Evolutionary conservation across 305 asterid genomes (phyloP).

Genomic region (Fraxinus dipetala): DNA sequence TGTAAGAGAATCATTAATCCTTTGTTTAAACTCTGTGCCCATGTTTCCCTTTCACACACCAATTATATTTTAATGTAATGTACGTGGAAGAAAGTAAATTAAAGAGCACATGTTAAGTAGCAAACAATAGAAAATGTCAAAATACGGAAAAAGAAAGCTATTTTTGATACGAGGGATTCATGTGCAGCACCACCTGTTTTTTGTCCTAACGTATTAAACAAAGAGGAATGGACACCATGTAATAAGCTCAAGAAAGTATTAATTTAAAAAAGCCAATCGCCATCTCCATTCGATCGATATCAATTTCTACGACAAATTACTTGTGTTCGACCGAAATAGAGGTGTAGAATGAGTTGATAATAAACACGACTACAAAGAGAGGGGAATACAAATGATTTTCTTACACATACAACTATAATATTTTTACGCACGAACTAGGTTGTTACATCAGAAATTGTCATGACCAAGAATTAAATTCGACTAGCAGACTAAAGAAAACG

Average conservation of each 20-base stretch:
- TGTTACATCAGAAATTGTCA: neutral
- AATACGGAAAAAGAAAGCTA: neutral
- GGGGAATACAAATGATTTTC: neutral
- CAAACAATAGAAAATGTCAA: neutral
- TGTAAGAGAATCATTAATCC: neutral
- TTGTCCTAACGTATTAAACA: constrained; percentile 9
- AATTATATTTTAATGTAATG: neutral
- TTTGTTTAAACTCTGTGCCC: neutral
- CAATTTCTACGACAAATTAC: neutral
- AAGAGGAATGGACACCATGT: neutral
- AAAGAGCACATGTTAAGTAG: neutral
- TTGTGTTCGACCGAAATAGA: neutral
- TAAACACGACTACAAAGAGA: neutral
- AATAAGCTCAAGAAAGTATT: neutral
- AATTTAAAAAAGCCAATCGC: neutral
- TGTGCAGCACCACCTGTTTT: constrained; percentile 24
- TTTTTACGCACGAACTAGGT: neutral
- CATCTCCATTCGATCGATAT: neutral
- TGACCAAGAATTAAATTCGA: neutral
- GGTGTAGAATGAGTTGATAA: neutral
- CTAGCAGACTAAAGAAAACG: neutral
- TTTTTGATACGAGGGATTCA: neutral
- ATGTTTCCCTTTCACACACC: neutral
- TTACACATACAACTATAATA: neutral
- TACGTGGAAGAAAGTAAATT: neutral